Base-by-base conservation (phyloP, 345 rosid species). In the Fremontodendron californicum region DNA sequence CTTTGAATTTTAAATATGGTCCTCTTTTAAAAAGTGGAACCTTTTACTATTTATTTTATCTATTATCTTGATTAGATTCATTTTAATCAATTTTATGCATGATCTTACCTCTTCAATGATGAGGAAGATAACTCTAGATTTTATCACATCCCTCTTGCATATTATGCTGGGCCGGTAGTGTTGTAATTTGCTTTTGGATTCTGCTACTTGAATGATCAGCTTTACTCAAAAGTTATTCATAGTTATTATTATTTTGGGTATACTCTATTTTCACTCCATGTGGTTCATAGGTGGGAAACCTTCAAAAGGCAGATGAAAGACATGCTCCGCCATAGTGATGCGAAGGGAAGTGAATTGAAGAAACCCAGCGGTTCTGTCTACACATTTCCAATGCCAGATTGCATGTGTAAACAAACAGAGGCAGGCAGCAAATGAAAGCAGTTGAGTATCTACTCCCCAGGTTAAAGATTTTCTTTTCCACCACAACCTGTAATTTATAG, bases 341-440 rank as follows among this genome's bases (percentile, higher is more conserved):
- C 70, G 7, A 96, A 96, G 85, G 99, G 97, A 69, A 63, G 82
- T 19, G 97, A 96, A 73, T 23, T 86, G 77, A 85, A 86, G 79
- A 92, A 96, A 81, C 73, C 93, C 4, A 84, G 93, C 64, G 88
- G 83, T 4, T 93, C 98, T 1, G 89, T 92, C 29, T 93, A 92
- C 88, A 91, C 94, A 27, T 93, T 89, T 80, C 99, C 99, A 0
- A 89, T 91, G 94, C 99, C 99, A 2, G 98, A 96, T 78, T 96
- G 97, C 80, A 90, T 93, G 97, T 96, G 94, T 81, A 93, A 90
- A 84, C 88, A 81, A 68, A 74, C 86, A 13, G 86, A 85, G 69
- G 21, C 65, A 77, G 54, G n/a, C 70, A 74, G 62, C 8, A 42
- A 52, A 75, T 29, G 71, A 57, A 69, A 61, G 10, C 52, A 57